These are phyloP conservation scores for Penicillium robsamsonii DNA, from an alignment of 495 filamentous ascomycete species.

Conservation along the genomic window DNA sequence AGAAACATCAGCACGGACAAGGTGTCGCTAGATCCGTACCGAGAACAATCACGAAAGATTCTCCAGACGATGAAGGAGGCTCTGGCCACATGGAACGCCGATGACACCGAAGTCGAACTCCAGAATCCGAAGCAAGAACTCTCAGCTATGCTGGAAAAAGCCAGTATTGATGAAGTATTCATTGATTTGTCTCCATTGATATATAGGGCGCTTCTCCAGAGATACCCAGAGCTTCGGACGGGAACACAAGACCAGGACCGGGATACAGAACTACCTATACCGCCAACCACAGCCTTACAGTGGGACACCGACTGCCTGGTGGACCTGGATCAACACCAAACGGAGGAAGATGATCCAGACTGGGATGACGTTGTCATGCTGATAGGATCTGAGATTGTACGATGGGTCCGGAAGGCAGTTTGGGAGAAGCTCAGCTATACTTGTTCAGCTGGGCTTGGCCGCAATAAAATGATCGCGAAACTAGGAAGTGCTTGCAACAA, in stretches of 20 bases:
- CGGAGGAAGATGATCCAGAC: conserved; percentile 78
- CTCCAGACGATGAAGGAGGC: conserved; percentile 75
- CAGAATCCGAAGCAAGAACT: conserved; percentile 53
- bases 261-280: conserved; percentile 66
- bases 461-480: conserved; percentile 95
- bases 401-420: conserved; percentile 66
- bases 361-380: conserved; percentile 94
- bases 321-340: conserved; percentile 68
- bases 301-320: conserved; percentile 77
- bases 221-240: conserved; percentile 70
- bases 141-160: conserved; percentile 72
- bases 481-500: conserved; percentile 88
- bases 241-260: conserved; percentile 69
- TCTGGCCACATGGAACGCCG: conserved; percentile 41
- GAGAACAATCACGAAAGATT: conserved; percentile 80
- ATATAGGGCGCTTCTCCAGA: conserved; percentile 67
- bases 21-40: conserved; percentile 89
- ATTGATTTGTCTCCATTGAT: conserved; percentile 84
- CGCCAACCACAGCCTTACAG: conserved; percentile 70
- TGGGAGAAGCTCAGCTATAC: conserved; percentile 75
- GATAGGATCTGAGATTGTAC: conserved; percentile 83
- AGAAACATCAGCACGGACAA: conserved; percentile 81
- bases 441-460: conserved; percentile 82
- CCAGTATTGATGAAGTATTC: conserved; percentile 88
- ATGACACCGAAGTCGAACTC: conserved; percentile 20